A percentile compares a stretch with the other conserved stretches of the same genome.
Evolutionary conservation across 2,329 filamentous ascomycete genomes (phyloP).

Genomic region (Alternaria atra): DNA sequence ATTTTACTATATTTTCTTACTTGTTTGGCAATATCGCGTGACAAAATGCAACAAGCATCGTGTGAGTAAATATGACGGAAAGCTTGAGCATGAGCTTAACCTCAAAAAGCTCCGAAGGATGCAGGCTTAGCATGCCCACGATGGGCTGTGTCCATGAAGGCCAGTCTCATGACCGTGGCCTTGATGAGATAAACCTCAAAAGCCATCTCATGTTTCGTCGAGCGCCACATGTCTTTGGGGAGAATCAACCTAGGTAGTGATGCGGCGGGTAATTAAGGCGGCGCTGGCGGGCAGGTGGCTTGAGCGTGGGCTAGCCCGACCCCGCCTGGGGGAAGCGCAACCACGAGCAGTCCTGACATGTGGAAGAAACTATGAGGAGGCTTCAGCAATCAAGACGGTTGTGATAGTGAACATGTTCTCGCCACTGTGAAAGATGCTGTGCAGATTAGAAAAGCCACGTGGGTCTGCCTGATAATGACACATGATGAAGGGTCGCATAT

Average conservation of each 20-base stretch:
- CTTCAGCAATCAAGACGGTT: neutral
- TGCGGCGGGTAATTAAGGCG: neutral
- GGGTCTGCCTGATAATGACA: conserved; percentile 11
- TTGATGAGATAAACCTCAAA: neutral
- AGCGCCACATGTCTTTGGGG: neutral
- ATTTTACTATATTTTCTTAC: neutral
- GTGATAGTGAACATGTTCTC: neutral
- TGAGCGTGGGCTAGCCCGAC: conserved; percentile 8
- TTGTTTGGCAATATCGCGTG: neutral
- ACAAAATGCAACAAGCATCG: neutral
- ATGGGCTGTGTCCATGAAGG: neutral
- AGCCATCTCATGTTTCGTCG: neutral
- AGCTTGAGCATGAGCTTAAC: neutral
- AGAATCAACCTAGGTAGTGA: neutral
- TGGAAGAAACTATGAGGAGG: neutral
- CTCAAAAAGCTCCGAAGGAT: neutral
- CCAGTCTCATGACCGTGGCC: neutral
- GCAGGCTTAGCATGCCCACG: neutral
- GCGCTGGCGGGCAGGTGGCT: conserved; percentile 6
- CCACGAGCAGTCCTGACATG: neutral
- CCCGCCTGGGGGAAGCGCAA: conserved; percentile 7
- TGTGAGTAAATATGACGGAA: neutral
- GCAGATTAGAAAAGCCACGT: conserved; percentile 15
- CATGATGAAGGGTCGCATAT: conserved; percentile 10
- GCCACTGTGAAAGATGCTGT: conserved; percentile 20